Conservation (phyloP, 805 yeast species). For the Teunomyces funiuensis region DNA sequence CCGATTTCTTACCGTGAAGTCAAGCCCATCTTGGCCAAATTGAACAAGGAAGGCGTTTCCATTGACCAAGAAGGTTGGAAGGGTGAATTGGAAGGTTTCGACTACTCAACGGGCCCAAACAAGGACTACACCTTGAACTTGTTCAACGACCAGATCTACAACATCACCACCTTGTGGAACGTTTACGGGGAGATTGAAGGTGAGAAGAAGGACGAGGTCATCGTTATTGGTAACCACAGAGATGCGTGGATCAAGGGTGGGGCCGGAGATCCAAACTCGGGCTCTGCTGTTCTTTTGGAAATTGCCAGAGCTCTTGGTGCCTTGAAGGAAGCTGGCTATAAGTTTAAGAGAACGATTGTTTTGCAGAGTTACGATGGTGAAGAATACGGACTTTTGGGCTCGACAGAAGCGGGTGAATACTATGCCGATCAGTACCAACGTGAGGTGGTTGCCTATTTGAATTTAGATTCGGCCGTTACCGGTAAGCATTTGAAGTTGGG, state of each 20-base stretch:
- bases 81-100: slow-evolving; percentile 41
- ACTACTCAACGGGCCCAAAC: slow-evolving; percentile 42
- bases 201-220: slow-evolving; percentile 36
- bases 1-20: slow-evolving; percentile 47
- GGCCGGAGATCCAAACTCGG: slow-evolving; percentile 48
- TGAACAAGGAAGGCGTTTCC: slow-evolving; percentile 37
- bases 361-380: slow-evolving; percentile 45
- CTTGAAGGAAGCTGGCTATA: slow-evolving; percentile 35
- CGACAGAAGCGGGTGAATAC: slow-evolving; percentile 57
- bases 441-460: slow-evolving; percentile 50
- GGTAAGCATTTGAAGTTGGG: slow-evolving; percentile 50
- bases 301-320: slow-evolving; percentile 43
- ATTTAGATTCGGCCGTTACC: slow-evolving; percentile 50
- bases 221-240: slow-evolving; percentile 45
- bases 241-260: slow-evolving; percentile 52
- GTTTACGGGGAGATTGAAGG: slow-evolving; percentile 47
- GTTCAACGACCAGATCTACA: slow-evolving; percentile 40
- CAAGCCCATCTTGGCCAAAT: slow-evolving; percentile 38
- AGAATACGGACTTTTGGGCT: slow-evolving; percentile 53
- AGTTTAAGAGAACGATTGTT: slow-evolving; percentile 39
- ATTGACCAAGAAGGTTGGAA: slow-evolving; percentile 29
- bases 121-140: slow-evolving; percentile 36
- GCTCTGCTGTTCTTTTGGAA: slow-evolving; percentile 43
- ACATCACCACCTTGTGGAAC: slow-evolving; percentile 42
- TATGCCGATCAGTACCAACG: slow-evolving; percentile 38